These are phyloP conservation scores for Syzygium oleosum DNA, from an alignment of 345 rosid species.

Conservation along the genomic window DNA sequence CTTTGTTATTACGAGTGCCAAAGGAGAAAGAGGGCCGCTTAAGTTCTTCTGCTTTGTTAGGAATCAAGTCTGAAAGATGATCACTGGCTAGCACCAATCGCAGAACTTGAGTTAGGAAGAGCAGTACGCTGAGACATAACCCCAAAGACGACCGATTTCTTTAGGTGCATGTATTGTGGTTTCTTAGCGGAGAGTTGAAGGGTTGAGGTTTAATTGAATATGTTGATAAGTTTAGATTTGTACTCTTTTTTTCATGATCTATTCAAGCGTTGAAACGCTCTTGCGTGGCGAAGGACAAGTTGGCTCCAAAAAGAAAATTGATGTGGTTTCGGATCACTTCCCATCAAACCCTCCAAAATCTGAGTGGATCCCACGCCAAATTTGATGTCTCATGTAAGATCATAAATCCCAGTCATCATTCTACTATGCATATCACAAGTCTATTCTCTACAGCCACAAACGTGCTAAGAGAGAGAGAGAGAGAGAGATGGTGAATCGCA, in stretches of 20 bases:
- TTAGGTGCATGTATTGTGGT: background rate
- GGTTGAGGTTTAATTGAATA: background rate
- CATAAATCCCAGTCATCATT: background rate
- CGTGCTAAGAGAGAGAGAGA: background rate
- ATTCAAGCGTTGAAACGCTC: background rate
- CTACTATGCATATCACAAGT: background rate
- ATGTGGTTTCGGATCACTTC: background rate
- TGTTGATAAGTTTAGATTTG: background rate
- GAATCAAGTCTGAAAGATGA: background rate
- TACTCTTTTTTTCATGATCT: background rate
- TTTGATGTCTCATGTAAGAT: background rate
- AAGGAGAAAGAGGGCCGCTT: background rate
- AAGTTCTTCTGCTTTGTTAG: background rate
- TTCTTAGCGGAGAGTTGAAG: background rate
- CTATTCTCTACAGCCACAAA: background rate
- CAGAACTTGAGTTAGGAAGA: background rate
- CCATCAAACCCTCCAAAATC: background rate
- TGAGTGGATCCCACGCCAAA: background rate
- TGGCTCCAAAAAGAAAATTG: background rate
- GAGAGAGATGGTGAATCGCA: background rate
- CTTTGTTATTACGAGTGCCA: background rate
- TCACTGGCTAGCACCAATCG: background rate
- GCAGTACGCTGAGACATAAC: background rate
- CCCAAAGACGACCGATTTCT: background rate
- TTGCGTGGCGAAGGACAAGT: accelerated